Percentiles rank a stretch among this genome's conserved stretches.
phyloP scores from a whole-genome alignment of 306 rosid species.

The Ziziphus jujuba region DNA sequence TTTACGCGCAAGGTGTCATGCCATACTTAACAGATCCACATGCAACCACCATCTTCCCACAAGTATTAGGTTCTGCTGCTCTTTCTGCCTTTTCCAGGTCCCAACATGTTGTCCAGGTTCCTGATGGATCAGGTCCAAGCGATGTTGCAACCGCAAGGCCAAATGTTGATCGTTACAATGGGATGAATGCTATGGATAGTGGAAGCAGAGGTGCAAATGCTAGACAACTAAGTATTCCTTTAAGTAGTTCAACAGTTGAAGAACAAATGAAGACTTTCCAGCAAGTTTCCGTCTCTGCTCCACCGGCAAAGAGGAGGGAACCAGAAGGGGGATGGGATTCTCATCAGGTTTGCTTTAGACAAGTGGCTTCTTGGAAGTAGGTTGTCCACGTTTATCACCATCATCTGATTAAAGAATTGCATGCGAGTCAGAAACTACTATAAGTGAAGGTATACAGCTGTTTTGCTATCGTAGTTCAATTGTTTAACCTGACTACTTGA shows the following conservation, averaged over 20 bases:
- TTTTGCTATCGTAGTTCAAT: conserved; percentile 15
- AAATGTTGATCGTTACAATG: conserved; percentile 15
- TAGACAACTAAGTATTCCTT: conserved; percentile 16
- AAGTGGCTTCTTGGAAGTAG: conserved; percentile 26
- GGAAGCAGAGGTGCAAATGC: conserved; percentile 21
- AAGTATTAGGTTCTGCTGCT: conserved; percentile 24
- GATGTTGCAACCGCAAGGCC: conserved; percentile 16
- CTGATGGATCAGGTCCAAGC: conserved; percentile 17
- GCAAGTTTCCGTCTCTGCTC: conserved; percentile 12
- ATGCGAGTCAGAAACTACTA: neutral
- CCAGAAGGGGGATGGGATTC: conserved; percentile 44
- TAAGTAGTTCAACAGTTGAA: conserved; percentile 15
- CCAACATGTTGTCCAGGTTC: conserved; percentile 17
- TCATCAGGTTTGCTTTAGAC: conserved; percentile 25
- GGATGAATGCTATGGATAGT: conserved; percentile 13
- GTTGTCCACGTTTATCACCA: neutral
- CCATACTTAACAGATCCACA: conserved; percentile 29
- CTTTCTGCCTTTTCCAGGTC: conserved; percentile 14
- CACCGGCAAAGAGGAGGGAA: conserved; percentile 34
- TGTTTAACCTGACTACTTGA: conserved; percentile 19
- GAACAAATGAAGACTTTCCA: conserved; percentile 28
- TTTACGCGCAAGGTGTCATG: conserved; percentile 11
- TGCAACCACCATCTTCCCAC: conserved; percentile 24
- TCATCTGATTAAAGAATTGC: neutral
- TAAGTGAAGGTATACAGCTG: conserved; percentile 7